Conservation (phyloP, 345 rosid species). For the Combretum micranthum region DNA sequence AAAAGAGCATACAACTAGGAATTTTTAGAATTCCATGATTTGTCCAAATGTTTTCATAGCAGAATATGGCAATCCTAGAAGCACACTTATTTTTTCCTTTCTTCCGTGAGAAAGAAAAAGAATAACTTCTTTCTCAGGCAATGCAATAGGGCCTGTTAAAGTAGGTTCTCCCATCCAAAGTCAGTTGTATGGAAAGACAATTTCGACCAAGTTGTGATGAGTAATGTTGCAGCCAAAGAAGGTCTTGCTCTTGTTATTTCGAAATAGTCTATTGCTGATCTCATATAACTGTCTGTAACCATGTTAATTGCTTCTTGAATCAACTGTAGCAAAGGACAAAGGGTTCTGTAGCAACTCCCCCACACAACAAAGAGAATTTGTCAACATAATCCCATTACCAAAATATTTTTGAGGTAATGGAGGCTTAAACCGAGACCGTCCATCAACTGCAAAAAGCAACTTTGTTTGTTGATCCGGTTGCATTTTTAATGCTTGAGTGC, state of each 20-base stretch:
- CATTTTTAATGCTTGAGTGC: slow-evolving; percentile 55
- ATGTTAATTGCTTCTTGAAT: slow-evolving; percentile 57
- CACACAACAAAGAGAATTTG: slow-evolving; percentile 49
- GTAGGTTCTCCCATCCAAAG: slow-evolving; percentile 83
- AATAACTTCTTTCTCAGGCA: slow-evolving; percentile 84
- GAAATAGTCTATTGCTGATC: slow-evolving; percentile 83
- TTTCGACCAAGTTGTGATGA: slow-evolving; percentile 82
- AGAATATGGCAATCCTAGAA: slow-evolving; percentile 70
- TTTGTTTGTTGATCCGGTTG: slow-evolving; percentile 64
- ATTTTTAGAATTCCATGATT: slow-evolving; percentile 24
- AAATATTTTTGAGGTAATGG: slow-evolving; percentile 59
- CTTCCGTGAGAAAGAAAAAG: slow-evolving; percentile 62
- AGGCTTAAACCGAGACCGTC: slow-evolving; percentile 59
- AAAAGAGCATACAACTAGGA: too few species aligned
- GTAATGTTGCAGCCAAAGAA: slow-evolving; percentile 60
- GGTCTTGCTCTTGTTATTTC: slow-evolving; percentile 82
- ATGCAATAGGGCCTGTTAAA: slow-evolving; percentile 68
- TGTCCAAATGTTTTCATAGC: slow-evolving; percentile 67
- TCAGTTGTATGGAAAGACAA: slow-evolving; percentile 72
- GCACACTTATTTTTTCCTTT: slow-evolving; percentile 56
- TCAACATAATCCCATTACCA: slow-evolving; percentile 71
- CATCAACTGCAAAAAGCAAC: slow-evolving; percentile 82
- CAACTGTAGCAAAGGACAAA: slow-evolving; percentile 39
- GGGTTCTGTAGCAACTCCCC: slow-evolving; percentile 59
- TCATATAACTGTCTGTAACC: slow-evolving; percentile 68